Conservation (phyloP, 441 rosid species). For the Bruguiera hainesii region DNA sequence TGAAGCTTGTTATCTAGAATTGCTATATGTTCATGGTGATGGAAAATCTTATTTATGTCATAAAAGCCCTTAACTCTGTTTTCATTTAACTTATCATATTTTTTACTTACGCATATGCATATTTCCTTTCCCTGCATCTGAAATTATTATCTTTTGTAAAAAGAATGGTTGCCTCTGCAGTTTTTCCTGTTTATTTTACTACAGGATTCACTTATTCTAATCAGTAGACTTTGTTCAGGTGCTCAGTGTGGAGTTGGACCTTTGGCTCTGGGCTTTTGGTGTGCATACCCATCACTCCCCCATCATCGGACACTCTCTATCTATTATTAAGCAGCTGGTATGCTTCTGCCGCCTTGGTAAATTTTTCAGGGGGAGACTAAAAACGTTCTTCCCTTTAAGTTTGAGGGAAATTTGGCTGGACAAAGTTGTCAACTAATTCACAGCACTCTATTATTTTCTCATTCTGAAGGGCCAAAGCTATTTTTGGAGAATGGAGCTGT, state of each 20-base stretch:
- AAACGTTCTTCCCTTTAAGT: not conserved
- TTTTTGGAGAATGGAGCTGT: not conserved
- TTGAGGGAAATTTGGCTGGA: not conserved
- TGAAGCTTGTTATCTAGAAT: no score
- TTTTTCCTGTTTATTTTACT: not conserved
- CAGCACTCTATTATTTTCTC: not conserved
- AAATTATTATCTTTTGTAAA: no score
- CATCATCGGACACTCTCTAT: conserved; percentile 65
- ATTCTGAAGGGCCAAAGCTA: not conserved
- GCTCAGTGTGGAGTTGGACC: conserved; percentile 69
- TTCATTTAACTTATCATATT: not conserved
- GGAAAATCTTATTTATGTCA: no score
- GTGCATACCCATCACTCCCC: conserved; percentile 47
- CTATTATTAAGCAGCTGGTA: conserved; percentile 42
- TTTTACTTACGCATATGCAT: not conserved
- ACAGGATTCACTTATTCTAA: not conserved
- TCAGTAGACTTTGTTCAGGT: conserved; percentile 41
- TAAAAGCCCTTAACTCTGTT: no score
- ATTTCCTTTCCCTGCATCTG: no score
- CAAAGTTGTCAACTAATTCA: not conserved
- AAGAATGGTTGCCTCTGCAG: not conserved
- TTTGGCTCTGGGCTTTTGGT: conserved; percentile 78
- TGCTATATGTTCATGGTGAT: no score
- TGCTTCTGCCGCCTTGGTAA: not conserved
- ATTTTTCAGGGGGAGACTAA: not conserved